A percentile compares a stretch with the other conserved stretches of the same genome.
Evolutionary conservation across 2,329 filamentous ascomycete species (phyloP).

Genomic region (Byssochlamys sp.): DNA sequence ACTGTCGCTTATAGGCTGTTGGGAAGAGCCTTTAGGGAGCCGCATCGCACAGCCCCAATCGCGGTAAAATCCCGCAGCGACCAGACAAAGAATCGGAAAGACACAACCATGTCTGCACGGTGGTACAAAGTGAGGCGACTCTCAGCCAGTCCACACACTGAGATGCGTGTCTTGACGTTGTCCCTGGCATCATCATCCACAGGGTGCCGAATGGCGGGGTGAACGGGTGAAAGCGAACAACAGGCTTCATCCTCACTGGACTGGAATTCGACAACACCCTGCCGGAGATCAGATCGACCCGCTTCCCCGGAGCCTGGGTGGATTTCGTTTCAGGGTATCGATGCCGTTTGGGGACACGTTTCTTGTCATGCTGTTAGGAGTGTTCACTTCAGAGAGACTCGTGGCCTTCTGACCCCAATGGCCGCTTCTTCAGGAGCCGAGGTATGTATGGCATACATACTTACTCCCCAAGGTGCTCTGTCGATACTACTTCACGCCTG

Average conservation of each 20-base stretch:
- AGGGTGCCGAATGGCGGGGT: neutral
- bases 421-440: neutral
- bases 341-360: neutral
- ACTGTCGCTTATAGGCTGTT: neutral
- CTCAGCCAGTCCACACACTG: neutral
- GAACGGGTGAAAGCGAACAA: neutral
- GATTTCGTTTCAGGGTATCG: neutral
- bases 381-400: neutral
- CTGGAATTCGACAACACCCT: neutral
- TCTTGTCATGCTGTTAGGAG: neutral
- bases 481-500: neutral
- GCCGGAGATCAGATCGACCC: neutral
- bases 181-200: neutral
- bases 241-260: neutral
- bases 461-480: neutral
- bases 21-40: neutral
- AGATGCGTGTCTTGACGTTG: neutral
- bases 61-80: neutral
- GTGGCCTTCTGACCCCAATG: neutral
- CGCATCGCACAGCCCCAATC: neutral
- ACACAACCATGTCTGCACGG: neutral
- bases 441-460: neutral
- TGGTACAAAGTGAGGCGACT: neutral
- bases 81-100: neutral
- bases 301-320: neutral